These are phyloP conservation scores for Microbotryum intermedium DNA, from an alignment of 1,284 basidiomycete genomes.

Conservation along the genomic window DNA sequence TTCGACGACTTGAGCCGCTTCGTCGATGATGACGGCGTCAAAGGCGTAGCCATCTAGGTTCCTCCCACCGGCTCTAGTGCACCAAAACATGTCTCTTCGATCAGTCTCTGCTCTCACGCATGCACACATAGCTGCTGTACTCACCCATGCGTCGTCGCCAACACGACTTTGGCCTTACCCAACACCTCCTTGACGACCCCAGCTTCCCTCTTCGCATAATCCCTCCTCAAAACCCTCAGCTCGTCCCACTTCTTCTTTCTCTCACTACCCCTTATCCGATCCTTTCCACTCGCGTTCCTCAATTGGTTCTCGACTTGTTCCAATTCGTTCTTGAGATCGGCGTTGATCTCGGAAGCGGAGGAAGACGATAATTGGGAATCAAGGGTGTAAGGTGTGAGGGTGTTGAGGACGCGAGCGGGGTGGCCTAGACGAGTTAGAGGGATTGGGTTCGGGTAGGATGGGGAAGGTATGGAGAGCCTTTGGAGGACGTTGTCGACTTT, in stretches of 20 bases:
- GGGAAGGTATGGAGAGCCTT: constrained; percentile 16
- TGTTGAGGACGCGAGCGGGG: constrained; percentile 81
- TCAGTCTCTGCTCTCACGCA: constrained; percentile 1
- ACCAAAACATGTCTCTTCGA: neutral
- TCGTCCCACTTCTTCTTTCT: constrained; percentile 85
- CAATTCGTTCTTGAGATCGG: constrained; percentile 76
- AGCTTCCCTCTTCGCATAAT: constrained; percentile 82
- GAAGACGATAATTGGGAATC: constrained; percentile 74
- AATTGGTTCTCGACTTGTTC: constrained; percentile 58
- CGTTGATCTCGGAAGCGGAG: constrained; percentile 67
- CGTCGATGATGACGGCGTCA: constrained; percentile 89
- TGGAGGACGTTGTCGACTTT: constrained; percentile 49
- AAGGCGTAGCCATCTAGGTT: constrained; percentile 68
- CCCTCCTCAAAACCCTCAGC: constrained; percentile 77
- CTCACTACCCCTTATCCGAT: constrained; percentile 64
- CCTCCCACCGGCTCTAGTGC: constrained; percentile 54
- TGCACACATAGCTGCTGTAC: neutral
- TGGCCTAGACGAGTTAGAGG: constrained; percentile 73
- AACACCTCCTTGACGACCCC: constrained; percentile 73
- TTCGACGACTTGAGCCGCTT: constrained; percentile 93
- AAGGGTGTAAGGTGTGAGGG: constrained; percentile 67
- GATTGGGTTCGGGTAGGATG: constrained; percentile 8
- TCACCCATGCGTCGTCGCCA: constrained; percentile 81
- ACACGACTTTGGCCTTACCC: constrained; percentile 67
- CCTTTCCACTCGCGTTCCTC: constrained; percentile 57